A percentile compares a stretch with the other conserved stretches of the same genome.
Conservation (phyloP, 176 grass and related monocot genomes). For the Musa beccarii region DNA sequence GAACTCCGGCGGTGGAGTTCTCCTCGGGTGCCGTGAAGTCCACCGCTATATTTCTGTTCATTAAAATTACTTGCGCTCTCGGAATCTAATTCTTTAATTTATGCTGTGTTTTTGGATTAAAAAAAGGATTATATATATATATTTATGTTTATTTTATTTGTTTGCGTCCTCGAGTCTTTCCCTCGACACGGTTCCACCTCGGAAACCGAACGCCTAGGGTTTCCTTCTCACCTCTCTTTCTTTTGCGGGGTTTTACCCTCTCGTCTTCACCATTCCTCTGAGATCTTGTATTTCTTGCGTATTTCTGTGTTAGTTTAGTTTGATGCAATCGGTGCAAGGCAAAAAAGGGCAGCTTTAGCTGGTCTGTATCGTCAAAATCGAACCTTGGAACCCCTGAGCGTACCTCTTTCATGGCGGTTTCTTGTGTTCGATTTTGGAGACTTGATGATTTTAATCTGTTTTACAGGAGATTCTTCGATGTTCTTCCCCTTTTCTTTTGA, state of each 20-base stretch:
- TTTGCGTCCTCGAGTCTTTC: not conserved
- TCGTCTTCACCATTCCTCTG: too few species aligned
- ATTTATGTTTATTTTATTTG: not conserved
- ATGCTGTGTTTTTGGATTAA: not conserved
- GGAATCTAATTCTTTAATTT: not conserved
- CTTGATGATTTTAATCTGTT: not conserved
- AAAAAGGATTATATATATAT: slow-evolving; percentile 5
- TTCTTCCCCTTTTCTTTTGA: too few species aligned
- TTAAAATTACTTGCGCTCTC: too few species aligned
- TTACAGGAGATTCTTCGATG: not conserved
- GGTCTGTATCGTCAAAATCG: not conserved
- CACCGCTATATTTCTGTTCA: too few species aligned
- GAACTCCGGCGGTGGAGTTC: too few species aligned
- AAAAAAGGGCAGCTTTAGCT: not conserved
- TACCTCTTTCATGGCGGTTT: not conserved
- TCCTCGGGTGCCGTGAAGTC: too few species aligned
- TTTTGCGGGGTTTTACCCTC: too few species aligned
- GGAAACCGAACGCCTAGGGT: too few species aligned
- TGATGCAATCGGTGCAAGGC: not conserved
- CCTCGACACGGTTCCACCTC: not conserved
- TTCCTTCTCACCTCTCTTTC: too few species aligned
- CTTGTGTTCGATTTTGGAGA: not conserved
- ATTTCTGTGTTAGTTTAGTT: too few species aligned
- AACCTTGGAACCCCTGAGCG: not conserved
- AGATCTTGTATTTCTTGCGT: too few species aligned